Evolutionary conservation across 1,139 yeast genomes (phyloP), one percentile per base, ranked within the genome.

Genomic region (Eremothecium sinecaudum): DNA sequence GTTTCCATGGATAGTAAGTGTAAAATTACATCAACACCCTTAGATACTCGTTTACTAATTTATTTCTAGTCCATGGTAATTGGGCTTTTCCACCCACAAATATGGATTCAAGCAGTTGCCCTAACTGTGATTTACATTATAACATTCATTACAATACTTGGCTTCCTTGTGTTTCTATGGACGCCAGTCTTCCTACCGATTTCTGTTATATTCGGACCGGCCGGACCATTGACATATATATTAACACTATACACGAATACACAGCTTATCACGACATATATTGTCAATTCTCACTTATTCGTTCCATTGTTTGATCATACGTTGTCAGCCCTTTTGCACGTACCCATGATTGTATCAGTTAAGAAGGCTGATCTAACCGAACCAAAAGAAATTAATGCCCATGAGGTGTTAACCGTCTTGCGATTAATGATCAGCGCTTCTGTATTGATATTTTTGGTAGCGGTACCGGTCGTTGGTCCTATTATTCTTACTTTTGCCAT

Each of bases 161-260:
- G 11, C 4, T 17, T 27, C 6, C 30, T 27, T 11, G 21, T 27
- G 21, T 11, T 27, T 11, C 8, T 27, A 11, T 27, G 30, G 30
- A 27, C 30, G 30, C 30, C 30, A 11, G 21, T 27, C n/a, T 27
- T 27, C 14, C 14, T 27, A 14, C 30, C 30, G 21, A 27, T 27
- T 11, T 27, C 30, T 4, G 30, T 27, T 16, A 27, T 27, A n/a
- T 27, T 27, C 14, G 30, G 30, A 11, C 30, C 30, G n/a, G 30
- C 30, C n/a, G 30, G 30, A 4, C 30, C 30, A 11, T 14, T 27
- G 21, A 21, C 15, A 4, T 27, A 27, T 7, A n/a, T 27, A 18
- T 21, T 27, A 11, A 27, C 30, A n/a, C 14, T 27, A 14, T 27
- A 27, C 17, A 18, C 30, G 19, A 27, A 27, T 18, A 18, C 30